These are phyloP conservation scores for Ceratocystis cubensis DNA, from an alignment of 2,329 filamentous ascomycete genomes.

Conservation along the genomic window DNA sequence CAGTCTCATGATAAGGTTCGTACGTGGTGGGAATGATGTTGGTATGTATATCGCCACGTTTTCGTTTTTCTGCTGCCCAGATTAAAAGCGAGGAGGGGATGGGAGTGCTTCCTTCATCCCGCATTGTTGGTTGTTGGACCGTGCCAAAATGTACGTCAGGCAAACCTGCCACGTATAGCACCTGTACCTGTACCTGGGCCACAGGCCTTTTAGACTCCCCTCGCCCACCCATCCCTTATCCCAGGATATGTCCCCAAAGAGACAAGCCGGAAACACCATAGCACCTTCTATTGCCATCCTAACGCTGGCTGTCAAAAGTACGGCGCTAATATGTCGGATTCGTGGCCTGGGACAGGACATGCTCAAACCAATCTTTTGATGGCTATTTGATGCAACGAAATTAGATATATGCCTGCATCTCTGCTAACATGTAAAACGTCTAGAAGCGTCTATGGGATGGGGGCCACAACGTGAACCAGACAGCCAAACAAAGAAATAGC, in stretches of 20 bases:
- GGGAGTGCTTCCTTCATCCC: neutral
- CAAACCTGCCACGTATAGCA: neutral
- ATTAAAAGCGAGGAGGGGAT: neutral
- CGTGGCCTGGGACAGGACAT: neutral
- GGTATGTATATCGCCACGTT: slow-evolving; percentile 5
- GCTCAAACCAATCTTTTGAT: neutral
- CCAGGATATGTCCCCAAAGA: neutral
- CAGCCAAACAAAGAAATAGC: neutral
- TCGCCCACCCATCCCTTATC: neutral
- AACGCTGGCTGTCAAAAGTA: neutral
- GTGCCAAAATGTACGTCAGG: neutral
- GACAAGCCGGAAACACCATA: neutral
- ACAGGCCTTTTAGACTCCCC: neutral
- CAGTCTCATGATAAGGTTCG: slow-evolving; percentile 1
- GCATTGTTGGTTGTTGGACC: neutral
- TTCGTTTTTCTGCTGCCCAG: neutral
- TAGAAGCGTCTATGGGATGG: neutral
- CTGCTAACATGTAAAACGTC: neutral
- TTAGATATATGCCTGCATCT: neutral
- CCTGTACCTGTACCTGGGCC: neutral
- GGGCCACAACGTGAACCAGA: neutral
- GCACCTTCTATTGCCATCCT: neutral
- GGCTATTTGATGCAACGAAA: neutral
- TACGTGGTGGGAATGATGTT: neutral
- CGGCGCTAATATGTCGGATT: neutral